Percentiles rank a stretch among this genome's conserved stretches.
These are phyloP conservation scores for Balakata baccata DNA, from an alignment of 345 rosid species.

Conservation along the genomic window DNA sequence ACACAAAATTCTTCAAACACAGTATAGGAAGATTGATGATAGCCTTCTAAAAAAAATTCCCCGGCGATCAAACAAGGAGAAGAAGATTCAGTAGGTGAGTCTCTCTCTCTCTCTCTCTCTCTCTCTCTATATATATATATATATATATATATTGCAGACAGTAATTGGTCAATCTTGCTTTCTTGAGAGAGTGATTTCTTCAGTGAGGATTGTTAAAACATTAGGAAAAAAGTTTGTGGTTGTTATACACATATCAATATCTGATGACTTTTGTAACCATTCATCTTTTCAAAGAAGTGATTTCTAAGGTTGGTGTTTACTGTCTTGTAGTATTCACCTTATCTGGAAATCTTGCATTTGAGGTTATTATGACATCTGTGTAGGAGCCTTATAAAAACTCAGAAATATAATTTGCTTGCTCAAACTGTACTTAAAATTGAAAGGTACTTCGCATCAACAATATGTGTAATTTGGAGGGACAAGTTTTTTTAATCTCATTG, in stretches of 20 bases:
- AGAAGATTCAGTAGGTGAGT: conserved; percentile 70
- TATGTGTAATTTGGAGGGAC: too few species aligned
- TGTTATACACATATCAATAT: background rate
- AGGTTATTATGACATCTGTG: too few species aligned
- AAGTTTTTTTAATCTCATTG: background rate
- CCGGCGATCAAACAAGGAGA: conserved; percentile 48
- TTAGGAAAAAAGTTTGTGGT: background rate
- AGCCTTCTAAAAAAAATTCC: conserved; percentile 44
- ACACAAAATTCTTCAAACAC: conserved; percentile 46
- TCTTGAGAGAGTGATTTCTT: background rate
- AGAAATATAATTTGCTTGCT: too few species aligned
- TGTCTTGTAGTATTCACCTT: too few species aligned
- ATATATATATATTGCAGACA: too few species aligned
- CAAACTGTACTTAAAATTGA: too few species aligned
- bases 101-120: conserved; percentile 5
- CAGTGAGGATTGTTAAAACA: background rate
- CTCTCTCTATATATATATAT: too few species aligned
- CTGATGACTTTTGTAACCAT: conserved; percentile 1
- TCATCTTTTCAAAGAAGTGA: background rate
- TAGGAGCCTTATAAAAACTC: too few species aligned
- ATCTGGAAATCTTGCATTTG: too few species aligned
- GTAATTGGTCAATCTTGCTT: background rate
- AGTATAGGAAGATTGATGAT: conserved; percentile 55
- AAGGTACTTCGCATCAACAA: too few species aligned
- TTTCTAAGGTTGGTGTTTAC: too few species aligned